Percentiles rank a stretch among this genome's conserved stretches.
These are phyloP conservation scores for Leishmania guyanensis DNA, from an alignment of 208 protist species.

Conservation along the genomic window DNA sequence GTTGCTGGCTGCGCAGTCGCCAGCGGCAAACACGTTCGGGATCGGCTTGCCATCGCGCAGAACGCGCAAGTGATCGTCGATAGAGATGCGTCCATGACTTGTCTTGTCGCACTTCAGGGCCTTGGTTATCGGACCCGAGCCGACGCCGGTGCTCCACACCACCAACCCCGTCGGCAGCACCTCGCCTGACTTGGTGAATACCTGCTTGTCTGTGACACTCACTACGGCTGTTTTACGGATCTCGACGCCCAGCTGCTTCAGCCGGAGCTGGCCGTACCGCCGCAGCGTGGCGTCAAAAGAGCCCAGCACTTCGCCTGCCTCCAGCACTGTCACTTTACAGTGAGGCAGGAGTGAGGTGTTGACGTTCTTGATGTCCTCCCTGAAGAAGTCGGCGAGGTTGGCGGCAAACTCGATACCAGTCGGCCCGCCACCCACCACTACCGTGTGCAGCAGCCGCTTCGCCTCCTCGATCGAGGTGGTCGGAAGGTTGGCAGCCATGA, in stretches of 20 bases:
- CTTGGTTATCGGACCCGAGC: slow-evolving; percentile 77
- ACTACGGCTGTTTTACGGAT: slow-evolving; percentile 76
- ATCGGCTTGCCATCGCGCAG: slow-evolving; percentile 67
- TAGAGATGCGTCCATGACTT: slow-evolving; percentile 61
- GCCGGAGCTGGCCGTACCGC: slow-evolving; percentile 70
- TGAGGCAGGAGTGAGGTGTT: slow-evolving; percentile 65
- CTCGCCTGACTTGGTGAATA: slow-evolving; percentile 72
- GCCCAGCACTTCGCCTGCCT: slow-evolving; percentile 88
- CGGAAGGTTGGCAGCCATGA: slow-evolving; percentile 90
- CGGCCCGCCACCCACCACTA: slow-evolving; percentile 92
- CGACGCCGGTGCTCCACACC: slow-evolving; percentile 90
- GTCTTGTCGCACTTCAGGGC: slow-evolving; percentile 74
- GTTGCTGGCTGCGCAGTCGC: slow-evolving; percentile 79
- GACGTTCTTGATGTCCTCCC: slow-evolving; percentile 78
- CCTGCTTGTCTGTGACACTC: slow-evolving; percentile 68
- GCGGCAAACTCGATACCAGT: slow-evolving; percentile 90
- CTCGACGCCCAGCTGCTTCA: slow-evolving; percentile 69
- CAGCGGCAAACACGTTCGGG: slow-evolving; percentile 81
- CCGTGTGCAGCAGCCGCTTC: slow-evolving; percentile 84
- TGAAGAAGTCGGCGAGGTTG: slow-evolving; percentile 91
- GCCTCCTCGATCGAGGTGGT: slow-evolving; percentile 70
- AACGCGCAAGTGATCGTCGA: slow-evolving; percentile 76
- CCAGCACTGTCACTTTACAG: slow-evolving; percentile 88
- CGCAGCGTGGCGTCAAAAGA: slow-evolving; percentile 85
- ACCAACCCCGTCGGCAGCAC: slow-evolving; percentile 71